These are phyloP conservation scores for Bruguiera hainesii DNA, from an alignment of 441 rosid genomes.

Conservation along the genomic window DNA sequence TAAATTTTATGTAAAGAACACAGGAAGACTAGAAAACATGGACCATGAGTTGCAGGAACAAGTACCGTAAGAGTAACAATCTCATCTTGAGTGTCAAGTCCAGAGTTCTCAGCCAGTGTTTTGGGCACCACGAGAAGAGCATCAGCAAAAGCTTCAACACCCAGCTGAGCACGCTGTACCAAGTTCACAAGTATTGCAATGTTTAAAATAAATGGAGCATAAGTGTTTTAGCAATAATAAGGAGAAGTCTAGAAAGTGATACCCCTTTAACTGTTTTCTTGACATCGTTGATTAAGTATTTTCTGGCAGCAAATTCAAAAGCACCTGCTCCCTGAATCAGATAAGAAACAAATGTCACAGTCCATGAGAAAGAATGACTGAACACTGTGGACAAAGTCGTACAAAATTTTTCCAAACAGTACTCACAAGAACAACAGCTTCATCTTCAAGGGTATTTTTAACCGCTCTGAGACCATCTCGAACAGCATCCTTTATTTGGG, in stretches of 20 bases:
- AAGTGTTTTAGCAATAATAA: neutral
- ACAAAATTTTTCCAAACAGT: neutral
- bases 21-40: neutral
- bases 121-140: slow-evolving; percentile 89
- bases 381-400: neutral
- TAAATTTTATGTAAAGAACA: neutral
- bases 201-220: neutral
- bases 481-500: slow-evolving; percentile 94
- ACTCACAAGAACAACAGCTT: slow-evolving; percentile 81
- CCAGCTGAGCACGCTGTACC: slow-evolving; percentile 91
- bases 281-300: slow-evolving; percentile 69
- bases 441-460: slow-evolving; percentile 92
- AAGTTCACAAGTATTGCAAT: slow-evolving; percentile 17
- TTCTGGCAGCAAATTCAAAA: slow-evolving; percentile 96
- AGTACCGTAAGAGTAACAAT: slow-evolving; percentile 76
- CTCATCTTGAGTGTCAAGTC: slow-evolving; percentile 93
- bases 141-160: slow-evolving; percentile 93
- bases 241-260: slow-evolving; percentile 16
- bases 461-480: slow-evolving; percentile 95
- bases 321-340: slow-evolving; percentile 90
- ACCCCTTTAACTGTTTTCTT: slow-evolving; percentile 96
- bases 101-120: slow-evolving; percentile 94
- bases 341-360: slow-evolving; percentile 3
- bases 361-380: neutral
- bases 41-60: neutral